A percentile compares a stretch with the other conserved stretches of the same genome.
Evolutionary conservation across 2,329 filamentous ascomycete species (phyloP).

Genomic region (Pestalotiopsis sp.): DNA sequence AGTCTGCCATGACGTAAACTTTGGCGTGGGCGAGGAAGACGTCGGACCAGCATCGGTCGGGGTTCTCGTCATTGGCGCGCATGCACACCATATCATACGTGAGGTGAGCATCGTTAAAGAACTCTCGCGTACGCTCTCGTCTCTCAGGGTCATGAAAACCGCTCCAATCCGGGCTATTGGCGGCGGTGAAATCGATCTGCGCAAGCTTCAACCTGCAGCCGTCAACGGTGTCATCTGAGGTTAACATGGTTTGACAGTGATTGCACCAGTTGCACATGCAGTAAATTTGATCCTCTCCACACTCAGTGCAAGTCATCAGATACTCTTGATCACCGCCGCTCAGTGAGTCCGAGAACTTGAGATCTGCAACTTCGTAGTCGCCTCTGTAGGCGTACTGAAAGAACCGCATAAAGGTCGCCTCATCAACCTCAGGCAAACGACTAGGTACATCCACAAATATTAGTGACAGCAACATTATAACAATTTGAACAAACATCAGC

Average conservation of each 20-base stretch:
- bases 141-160: background rate
- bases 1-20: background rate
- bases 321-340: background rate
- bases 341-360: background rate
- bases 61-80: background rate
- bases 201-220: too few relatives aligned
- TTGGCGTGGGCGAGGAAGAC: background rate
- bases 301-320: background rate
- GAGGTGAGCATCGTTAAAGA: background rate
- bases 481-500: background rate
- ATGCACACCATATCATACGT: background rate
- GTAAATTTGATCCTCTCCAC: background rate
- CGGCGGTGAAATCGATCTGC: too few relatives aligned
- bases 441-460: conserved; percentile 13
- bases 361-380: background rate
- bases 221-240: too few relatives aligned
- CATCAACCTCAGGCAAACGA: conserved; percentile 38
- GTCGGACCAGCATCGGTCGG: background rate
- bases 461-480: background rate
- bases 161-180: too few relatives aligned
- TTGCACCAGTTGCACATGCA: background rate
- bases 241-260: background rate
- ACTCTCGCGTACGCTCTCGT: background rate
- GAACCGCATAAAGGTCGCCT: background rate
- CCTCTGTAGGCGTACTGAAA: background rate